Percentiles rank a stretch among this genome's conserved stretches.
Evolutionary conservation across 345 rosid species (phyloP).

Genomic region (Erucastrum elatum): DNA sequence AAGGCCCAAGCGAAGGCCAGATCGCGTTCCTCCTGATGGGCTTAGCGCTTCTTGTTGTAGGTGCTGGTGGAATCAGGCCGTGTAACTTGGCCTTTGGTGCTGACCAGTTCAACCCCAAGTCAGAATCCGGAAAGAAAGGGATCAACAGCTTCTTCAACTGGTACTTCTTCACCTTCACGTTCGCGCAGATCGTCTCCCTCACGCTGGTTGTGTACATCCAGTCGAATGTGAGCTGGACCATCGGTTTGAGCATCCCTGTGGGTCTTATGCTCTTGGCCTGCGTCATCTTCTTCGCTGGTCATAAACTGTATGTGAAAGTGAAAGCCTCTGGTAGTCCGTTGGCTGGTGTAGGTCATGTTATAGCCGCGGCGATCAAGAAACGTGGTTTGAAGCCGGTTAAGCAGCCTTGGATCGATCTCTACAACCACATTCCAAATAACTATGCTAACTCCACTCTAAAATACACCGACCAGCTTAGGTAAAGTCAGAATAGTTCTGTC

Average conservation of each 20-base stretch:
- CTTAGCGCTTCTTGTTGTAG: constrained; percentile 53
- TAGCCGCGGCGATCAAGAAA: constrained; percentile 60
- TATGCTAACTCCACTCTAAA: constrained; percentile 29
- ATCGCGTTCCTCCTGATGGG: constrained; percentile 54
- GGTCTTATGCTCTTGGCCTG: constrained; percentile 63
- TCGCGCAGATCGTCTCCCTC: constrained; percentile 68
- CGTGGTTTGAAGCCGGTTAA: constrained; percentile 49
- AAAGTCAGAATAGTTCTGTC: background rate
- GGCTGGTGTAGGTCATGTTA: constrained; percentile 58
- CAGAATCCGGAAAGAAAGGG: constrained; percentile 72
- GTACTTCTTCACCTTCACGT: constrained; percentile 81
- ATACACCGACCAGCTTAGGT: constrained; percentile 44
- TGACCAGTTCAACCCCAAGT: constrained; percentile 76
- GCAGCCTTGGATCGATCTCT: constrained; percentile 43
- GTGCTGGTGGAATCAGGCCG: constrained; percentile 80
- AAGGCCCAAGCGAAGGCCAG: constrained; percentile 61
- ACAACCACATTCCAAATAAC: constrained; percentile 37
- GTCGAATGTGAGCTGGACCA: constrained; percentile 74
- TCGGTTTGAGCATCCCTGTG: constrained; percentile 73
- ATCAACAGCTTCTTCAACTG: constrained; percentile 82
- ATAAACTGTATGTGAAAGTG: constrained; percentile 69
- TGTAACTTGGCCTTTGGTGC: constrained; percentile 80
- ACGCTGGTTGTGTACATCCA: constrained; percentile 75
- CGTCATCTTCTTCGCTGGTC: constrained; percentile 54
- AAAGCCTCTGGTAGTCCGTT: constrained; percentile 79